Evolutionary conservation across 306 rosid species (phyloP), one percentile per base, ranked within the genome.

Genomic region (Boehmeria nivea): DNA sequence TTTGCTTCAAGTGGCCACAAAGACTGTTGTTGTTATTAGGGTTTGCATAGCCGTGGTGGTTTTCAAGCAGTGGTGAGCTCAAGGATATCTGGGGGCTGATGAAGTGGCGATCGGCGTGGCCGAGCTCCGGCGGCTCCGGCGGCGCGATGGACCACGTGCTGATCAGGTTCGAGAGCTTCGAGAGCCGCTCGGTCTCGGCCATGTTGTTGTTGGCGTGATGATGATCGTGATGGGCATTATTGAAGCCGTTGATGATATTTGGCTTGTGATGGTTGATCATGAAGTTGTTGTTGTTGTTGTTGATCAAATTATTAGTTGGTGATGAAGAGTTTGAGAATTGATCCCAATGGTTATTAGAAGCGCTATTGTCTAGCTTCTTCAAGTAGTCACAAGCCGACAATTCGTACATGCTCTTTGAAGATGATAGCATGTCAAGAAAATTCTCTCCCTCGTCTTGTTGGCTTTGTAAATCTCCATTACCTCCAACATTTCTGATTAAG

Each of bases 101-200:
- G 81, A 43, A 65, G n/a, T n/a, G n/a, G n/a, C n/a, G n/a, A n/a
- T n/a, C n/a, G n/a, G n/a, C n/a, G n/a, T 26, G 8, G 20, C n/a
- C 51, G 44, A 61, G 67, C 39, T 84, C 73, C 2, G 78, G 86
- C 53, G 81, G 86, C 52, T 76, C 73, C 2, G 97, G 97, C 6
- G 93, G 83, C 21, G 97, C 94, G 64, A 89, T 86, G 24, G 95
- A 86, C 95, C 95, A 89, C 26, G 81, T 86, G 84, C 79, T 78
- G 0, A 89, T 87, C 26, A 83, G 83, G 71, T 78, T 78, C 1
- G 93, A 85, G 63, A 86, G 49, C 72, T 81, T 89, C 51, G 74
- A 70, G 38, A 79, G 60, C 64, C 94, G 77, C 44, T 84, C 85
- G 57, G 69, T 78, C 40, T 82, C 85, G 18, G 68, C 50, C n/a